Percentiles rank a stretch among this genome's conserved stretches.
These are phyloP conservation scores for Fragilariopsis cylindrus DNA, from an alignment of 108 stramenopile genomes.

Conservation along the genomic window DNA sequence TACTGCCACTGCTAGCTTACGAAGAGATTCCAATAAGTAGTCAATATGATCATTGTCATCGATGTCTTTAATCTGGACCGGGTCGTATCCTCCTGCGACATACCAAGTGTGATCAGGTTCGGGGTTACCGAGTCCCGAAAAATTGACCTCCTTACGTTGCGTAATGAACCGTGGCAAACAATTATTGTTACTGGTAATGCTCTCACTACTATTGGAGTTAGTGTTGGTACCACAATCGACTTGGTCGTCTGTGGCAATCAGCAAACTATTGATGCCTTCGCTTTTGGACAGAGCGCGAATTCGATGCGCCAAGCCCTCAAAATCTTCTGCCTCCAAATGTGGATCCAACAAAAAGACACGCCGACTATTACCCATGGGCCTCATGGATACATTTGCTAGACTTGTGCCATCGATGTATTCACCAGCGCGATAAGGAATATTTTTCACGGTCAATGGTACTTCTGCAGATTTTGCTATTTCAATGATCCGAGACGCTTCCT, in stretches of 20 bases:
- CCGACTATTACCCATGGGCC: slow-evolving; percentile 68
- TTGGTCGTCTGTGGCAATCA: slow-evolving; percentile 70
- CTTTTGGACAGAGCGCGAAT: slow-evolving; percentile 62
- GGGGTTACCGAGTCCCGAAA: slow-evolving; percentile 32
- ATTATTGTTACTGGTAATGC: background rate
- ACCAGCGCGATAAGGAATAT: slow-evolving; percentile 31
- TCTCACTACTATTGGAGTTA: background rate
- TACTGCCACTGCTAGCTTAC: slow-evolving; percentile 56
- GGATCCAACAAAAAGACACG: slow-evolving; percentile 75
- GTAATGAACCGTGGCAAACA: slow-evolving; percentile 28
- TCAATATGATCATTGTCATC: slow-evolving; percentile 32
- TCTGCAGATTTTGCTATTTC: slow-evolving; percentile 32
- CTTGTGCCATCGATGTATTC: slow-evolving; percentile 4
- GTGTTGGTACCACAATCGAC: slow-evolving; percentile 24
- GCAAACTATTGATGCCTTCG: slow-evolving; percentile 56
- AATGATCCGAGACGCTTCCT: slow-evolving; percentile 23
- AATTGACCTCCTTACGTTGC: slow-evolving; percentile 25
- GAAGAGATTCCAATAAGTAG: slow-evolving; percentile 47
- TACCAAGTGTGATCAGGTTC: slow-evolving; percentile 46
- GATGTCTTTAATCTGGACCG: slow-evolving; percentile 36
- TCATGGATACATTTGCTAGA: slow-evolving; percentile 50
- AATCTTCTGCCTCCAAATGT: slow-evolving; percentile 51
- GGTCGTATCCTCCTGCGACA: slow-evolving; percentile 79
- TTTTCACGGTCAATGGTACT: slow-evolving; percentile 26
- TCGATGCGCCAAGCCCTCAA: slow-evolving; percentile 78